phyloP scores from a whole-genome alignment of 352 stramenopile genomes.

The Blastocystis sp. region DNA sequence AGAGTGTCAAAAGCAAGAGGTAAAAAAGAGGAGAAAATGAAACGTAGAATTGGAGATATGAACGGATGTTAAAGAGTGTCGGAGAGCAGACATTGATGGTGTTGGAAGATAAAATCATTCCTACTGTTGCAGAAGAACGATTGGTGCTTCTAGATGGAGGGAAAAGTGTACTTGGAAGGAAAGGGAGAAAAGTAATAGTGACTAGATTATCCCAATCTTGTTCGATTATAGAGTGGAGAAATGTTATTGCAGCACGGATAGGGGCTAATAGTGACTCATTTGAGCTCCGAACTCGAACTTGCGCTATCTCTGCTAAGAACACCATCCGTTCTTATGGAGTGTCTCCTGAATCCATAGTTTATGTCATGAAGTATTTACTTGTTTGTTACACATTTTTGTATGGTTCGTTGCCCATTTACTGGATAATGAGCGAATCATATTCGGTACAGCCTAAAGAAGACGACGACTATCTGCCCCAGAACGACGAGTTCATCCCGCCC shows the following conservation, averaged over 20 bases:
- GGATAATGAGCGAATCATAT: background rate
- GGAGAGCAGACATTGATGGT: background rate
- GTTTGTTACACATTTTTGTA: background rate
- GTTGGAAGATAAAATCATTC: background rate
- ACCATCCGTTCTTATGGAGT: slow-evolving; percentile 44
- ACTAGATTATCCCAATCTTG: slow-evolving; percentile 13
- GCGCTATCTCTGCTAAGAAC: background rate
- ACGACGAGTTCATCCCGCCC: slow-evolving; percentile 56
- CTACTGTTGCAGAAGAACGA: background rate
- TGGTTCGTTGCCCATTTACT: background rate
- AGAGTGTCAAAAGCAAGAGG: background rate
- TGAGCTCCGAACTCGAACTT: background rate
- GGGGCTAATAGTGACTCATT: background rate
- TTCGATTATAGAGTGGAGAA: slow-evolving; percentile 39
- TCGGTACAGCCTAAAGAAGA: background rate
- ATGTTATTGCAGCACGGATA: background rate
- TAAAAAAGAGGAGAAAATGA: background rate
- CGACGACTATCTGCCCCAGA: slow-evolving; percentile 21
- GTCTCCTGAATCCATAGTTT: slow-evolving; percentile 14
- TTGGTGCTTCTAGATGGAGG: background rate
- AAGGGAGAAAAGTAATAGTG: background rate
- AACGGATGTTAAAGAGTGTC: background rate
- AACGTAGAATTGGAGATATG: background rate
- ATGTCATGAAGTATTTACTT: background rate
- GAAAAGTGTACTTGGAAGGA: background rate